Base-by-base conservation (phyloP, 2,329 filamentous ascomycete genomes). In the Botrytis porri region DNA sequence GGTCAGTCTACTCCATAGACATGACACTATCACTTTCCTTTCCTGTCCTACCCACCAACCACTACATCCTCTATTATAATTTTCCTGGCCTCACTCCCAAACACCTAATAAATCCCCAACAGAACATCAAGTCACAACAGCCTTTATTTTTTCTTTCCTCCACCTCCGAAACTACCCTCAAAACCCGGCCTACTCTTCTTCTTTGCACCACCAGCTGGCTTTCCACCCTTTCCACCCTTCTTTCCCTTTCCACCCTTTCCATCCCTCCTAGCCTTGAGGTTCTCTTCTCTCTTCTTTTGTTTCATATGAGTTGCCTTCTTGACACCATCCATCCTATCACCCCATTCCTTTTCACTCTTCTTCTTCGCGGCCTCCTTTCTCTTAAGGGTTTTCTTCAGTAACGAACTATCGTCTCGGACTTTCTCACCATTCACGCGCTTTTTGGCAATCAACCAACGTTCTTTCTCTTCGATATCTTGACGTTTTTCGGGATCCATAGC, bases 341-440 rank as follows among this genome's bases (percentile, higher is more conserved):
- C 87, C 93, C 96, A 98, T 80, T 96, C 94, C 80, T 92, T 91
- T 82, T 94, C 93, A 81, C 93, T 97, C 89, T 96, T 97, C 83
- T 91, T 92, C 89, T 98, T 98, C 70, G 88, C 85, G 77, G 91
- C 89, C 79, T 98, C 94, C 85, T 97, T 97, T 77, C 95, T 90
- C 87, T 98, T 98, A 77, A 98, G 86, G 0, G 95, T 93, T 86
- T 97, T 98, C 86, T 97, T 98, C 41, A 99, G 87, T 73, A 97
- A 84, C 63, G 88, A 89, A 75, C 94, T 93, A 81, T 97, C 94
- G 80, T 98, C 94, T 74, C 90, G 90, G 48, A 98, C 91, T 81
- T 93, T 93, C 80, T 97, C 95, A 66, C 96, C 96, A 81, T 97
- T 93, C 1, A 92, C 94, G 37, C 92, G 90, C 83, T 94, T 93